Evolutionary conservation across 2,329 filamentous ascomycete genomes (phyloP).

Genomic region (Penicillium sp.): DNA sequence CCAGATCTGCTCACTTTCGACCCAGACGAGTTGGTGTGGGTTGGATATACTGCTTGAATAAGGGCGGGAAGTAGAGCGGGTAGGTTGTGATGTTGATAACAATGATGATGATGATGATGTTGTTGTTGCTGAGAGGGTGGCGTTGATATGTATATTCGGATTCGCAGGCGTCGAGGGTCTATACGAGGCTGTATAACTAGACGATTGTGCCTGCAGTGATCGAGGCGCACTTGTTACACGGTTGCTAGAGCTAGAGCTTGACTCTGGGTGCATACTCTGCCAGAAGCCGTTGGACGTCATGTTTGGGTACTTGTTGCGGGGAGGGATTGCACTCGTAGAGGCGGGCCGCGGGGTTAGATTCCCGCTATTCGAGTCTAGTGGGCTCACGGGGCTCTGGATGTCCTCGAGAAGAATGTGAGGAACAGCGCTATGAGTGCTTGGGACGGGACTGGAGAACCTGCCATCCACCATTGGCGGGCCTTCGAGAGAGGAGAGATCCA

Average conservation of each 20-base stretch:
- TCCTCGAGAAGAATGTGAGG: constrained; percentile 21
- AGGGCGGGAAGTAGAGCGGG: neutral
- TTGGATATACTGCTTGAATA: constrained; percentile 15
- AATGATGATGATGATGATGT: neutral
- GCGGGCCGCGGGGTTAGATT: constrained; percentile 23
- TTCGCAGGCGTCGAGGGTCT: neutral
- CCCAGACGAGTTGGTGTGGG: constrained; percentile 34
- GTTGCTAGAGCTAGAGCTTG: neutral
- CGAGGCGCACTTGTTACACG: neutral
- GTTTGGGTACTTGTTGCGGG: constrained; percentile 10
- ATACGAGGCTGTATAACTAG: neutral
- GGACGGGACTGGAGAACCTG: constrained; percentile 19
- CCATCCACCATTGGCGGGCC: constrained; percentile 37
- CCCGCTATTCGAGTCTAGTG: constrained; percentile 6
- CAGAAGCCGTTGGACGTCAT: constrained; percentile 2
- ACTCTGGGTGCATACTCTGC: constrained; percentile 6
- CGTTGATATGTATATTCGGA: neutral
- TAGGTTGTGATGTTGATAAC: neutral
- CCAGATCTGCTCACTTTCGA: constrained; percentile 38
- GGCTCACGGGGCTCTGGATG: constrained; percentile 15
- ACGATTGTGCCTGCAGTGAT: neutral
- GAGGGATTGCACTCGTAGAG: constrained; percentile 21
- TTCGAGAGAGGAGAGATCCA: constrained; percentile 44
- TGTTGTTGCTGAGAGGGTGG: neutral
- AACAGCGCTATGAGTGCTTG: constrained; percentile 4